Evolutionary conservation across 2,329 filamentous ascomycete genomes (phyloP).

Genomic region (Endothia cerciana): DNA sequence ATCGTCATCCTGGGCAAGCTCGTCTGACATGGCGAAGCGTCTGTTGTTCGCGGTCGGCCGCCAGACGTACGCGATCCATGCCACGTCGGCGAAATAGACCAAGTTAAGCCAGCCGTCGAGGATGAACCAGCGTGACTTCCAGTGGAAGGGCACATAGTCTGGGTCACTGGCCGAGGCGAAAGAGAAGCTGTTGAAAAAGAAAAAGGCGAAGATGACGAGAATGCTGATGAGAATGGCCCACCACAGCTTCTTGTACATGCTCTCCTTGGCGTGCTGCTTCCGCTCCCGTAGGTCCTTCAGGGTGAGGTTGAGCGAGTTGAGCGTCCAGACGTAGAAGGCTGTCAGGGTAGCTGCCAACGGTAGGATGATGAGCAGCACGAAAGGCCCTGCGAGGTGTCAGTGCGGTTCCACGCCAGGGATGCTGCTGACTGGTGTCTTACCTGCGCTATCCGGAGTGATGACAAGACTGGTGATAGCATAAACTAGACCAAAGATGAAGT

Average conservation of each 20-base stretch:
- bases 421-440: slow-evolving; percentile 43
- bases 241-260: slow-evolving; percentile 98
- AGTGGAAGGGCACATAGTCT: slow-evolving; percentile 93
- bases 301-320: slow-evolving; percentile 91
- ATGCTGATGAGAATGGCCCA: slow-evolving; percentile 95
- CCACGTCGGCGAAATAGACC: slow-evolving; percentile 92
- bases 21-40: slow-evolving; percentile 97
- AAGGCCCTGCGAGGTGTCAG: slow-evolving; percentile 60
- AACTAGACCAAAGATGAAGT: slow-evolving; percentile 93
- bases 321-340: slow-evolving; percentile 97
- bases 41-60: slow-evolving; percentile 95
- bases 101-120: slow-evolving; percentile 97
- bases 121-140: slow-evolving; percentile 97
- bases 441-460: slow-evolving; percentile 84
- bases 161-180: slow-evolving; percentile 85
- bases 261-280: slow-evolving; percentile 89
- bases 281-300: slow-evolving; percentile 95
- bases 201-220: slow-evolving; percentile 94
- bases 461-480: slow-evolving; percentile 90
- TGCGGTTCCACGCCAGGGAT: background rate
- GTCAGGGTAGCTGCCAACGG: slow-evolving; percentile 91
- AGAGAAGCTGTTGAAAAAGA: slow-evolving; percentile 97
- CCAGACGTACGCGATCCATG: slow-evolving; percentile 94
- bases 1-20: slow-evolving; percentile 91
- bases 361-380: slow-evolving; percentile 90